Evolutionary conservation across 192 early-diverging fungal genomes (phyloP).

Genomic region (Podila epicladia): DNA sequence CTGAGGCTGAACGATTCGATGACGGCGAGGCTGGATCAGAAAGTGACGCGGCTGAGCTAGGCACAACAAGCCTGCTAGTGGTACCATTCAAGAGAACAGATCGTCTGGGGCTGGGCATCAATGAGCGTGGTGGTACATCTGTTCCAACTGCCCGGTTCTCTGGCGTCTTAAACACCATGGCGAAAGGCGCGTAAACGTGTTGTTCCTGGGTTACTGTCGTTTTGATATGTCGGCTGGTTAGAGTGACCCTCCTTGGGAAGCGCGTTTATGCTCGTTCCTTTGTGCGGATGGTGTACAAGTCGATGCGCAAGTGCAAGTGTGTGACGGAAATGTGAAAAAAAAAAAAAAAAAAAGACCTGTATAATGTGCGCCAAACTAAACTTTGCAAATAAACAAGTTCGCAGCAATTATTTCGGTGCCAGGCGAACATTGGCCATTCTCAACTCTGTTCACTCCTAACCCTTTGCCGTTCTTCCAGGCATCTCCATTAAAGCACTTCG

Average conservation of each 20-base stretch:
- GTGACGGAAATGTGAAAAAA: no score
- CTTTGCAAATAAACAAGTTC: no score
- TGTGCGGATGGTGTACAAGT: no score
- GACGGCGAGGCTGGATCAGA: neutral
- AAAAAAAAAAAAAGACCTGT: no score
- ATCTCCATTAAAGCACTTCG: neutral
- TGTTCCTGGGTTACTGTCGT: no score
- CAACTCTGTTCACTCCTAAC: neutral
- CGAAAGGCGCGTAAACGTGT: neutral
- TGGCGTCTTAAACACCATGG: conserved; percentile 1
- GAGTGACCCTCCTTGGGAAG: no score
- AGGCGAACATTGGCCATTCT: no score
- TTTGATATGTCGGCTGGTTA: no score
- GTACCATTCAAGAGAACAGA: neutral
- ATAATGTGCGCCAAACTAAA: no score
- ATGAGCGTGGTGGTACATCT: neutral
- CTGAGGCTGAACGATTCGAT: neutral
- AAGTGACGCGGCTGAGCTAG: neutral
- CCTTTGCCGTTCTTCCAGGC: neutral
- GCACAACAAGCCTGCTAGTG: neutral
- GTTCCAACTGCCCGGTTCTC: neutral
- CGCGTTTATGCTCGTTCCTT: no score
- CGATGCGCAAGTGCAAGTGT: no score
- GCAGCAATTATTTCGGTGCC: no score
- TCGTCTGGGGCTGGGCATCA: neutral